phyloP scores from a whole-genome alignment of 2,329 filamentous ascomycete genomes.

The Pezizomycotina sp. region DNA sequence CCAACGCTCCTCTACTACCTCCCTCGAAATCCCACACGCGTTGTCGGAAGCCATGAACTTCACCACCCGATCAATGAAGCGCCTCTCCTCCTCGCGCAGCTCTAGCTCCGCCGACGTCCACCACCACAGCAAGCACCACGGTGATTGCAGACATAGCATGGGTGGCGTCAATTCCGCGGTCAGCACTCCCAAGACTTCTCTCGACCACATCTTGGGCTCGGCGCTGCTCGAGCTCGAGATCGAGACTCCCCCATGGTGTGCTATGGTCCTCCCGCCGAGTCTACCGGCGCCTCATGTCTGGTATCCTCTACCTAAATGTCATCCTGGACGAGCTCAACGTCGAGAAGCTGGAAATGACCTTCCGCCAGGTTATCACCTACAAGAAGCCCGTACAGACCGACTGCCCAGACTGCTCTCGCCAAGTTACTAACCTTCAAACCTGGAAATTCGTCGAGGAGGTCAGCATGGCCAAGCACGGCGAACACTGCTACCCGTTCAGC shows the following conservation, averaged over 20 bases:
- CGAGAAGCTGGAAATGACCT: constrained; percentile 53
- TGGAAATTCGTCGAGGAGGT: constrained; percentile 55
- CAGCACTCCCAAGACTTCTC: too few relatives aligned
- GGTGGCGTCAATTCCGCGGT: too few relatives aligned
- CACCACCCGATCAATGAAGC: too few relatives aligned
- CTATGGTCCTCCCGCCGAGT: constrained; percentile 56
- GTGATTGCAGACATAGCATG: too few relatives aligned
- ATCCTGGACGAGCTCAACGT: constrained; percentile 48
- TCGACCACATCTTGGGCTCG: too few relatives aligned
- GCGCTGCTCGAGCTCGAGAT: constrained; percentile 38
- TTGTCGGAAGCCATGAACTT: too few relatives aligned
- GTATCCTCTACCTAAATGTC: constrained; percentile 60
- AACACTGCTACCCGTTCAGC: constrained; percentile 76
- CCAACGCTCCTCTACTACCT: too few relatives aligned
- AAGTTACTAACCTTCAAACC: constrained; percentile 55
- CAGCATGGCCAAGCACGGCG: constrained; percentile 37
- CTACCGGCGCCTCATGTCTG: constrained; percentile 75
- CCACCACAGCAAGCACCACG: too few relatives aligned
- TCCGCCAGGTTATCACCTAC: constrained; percentile 54
- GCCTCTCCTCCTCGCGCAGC: too few relatives aligned
- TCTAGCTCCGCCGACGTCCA: too few relatives aligned
- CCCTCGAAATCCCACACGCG: too few relatives aligned
- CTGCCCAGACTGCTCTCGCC: constrained; percentile 59
- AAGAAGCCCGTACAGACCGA: constrained; percentile 69
- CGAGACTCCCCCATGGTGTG: constrained; percentile 80